phyloP scores from a whole-genome alignment of 2,329 filamentous ascomycete species.

The Hypoxylon rubiginosum region DNA sequence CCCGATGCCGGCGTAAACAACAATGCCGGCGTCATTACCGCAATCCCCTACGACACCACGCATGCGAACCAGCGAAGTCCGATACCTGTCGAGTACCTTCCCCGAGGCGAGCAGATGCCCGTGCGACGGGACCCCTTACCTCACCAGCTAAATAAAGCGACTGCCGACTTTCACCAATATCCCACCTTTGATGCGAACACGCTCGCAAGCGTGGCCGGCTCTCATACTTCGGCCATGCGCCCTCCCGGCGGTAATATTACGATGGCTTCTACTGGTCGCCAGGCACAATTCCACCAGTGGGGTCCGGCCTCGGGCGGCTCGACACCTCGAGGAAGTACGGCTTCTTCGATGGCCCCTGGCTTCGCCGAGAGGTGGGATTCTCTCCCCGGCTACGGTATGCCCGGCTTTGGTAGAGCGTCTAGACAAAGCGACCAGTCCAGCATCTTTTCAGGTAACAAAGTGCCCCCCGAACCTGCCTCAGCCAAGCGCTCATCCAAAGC shows the following conservation, averaged over 20 bases:
- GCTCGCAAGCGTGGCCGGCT: conserved; percentile 62
- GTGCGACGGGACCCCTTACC: conserved; percentile 80
- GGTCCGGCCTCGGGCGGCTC: conserved; percentile 58
- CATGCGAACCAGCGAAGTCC: conserved; percentile 76
- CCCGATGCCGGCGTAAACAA: conserved; percentile 77
- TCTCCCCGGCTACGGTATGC: conserved; percentile 46
- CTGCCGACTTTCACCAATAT: conserved; percentile 89
- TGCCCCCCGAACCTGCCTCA: conserved; percentile 57
- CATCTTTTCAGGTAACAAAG: conserved; percentile 68
- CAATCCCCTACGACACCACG: conserved; percentile 86
- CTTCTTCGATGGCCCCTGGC: conserved; percentile 61
- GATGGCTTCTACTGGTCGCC: conserved; percentile 78
- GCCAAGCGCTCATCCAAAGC: conserved; percentile 62
- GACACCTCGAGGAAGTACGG: conserved; percentile 65
- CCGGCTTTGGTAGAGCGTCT: conserved; percentile 46
- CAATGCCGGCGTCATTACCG: conserved; percentile 85
- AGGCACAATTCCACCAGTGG: conserved; percentile 84
- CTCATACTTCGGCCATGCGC: conserved; percentile 72
- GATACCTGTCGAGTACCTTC: conserved; percentile 79
- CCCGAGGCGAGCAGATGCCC: conserved; percentile 73
- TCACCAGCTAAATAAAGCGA: conserved; percentile 84
- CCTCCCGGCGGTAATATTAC: conserved; percentile 74
- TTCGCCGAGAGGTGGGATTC: conserved; percentile 75
- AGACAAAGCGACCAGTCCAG: conserved; percentile 65
- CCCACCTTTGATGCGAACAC: conserved; percentile 75